Evolutionary conservation across 305 asterid species (phyloP).

Genomic region (Euphrasia arctica): DNA sequence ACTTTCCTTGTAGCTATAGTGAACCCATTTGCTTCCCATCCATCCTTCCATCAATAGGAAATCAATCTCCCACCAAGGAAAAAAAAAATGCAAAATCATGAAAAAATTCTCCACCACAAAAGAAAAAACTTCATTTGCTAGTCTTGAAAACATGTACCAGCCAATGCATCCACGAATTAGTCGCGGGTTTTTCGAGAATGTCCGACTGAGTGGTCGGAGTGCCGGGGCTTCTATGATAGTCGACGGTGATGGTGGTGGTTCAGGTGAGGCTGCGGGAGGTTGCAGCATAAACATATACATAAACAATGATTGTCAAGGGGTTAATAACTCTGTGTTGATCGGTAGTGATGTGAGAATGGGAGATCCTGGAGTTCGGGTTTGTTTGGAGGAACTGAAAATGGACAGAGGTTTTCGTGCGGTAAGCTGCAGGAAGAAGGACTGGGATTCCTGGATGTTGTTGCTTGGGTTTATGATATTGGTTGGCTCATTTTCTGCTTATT

Average conservation of each 20-base stretch:
- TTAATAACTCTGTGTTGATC: constrained; percentile 63
- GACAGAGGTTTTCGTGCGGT: constrained; percentile 42
- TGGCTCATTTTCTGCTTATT: constrained; percentile 29
- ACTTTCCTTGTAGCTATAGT: constrained; percentile 47
- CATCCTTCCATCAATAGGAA: constrained; percentile 17
- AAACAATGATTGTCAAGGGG: constrained; percentile 64
- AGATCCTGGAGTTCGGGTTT: constrained; percentile 64
- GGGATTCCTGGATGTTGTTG: constrained; percentile 33
- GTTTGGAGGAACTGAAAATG: constrained; percentile 47
- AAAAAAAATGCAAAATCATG: constrained; percentile 25
- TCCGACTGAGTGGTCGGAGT: constrained; percentile 49
- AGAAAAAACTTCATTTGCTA: constrained; percentile 20
- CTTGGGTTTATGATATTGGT: constrained; percentile 27
- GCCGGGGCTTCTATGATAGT: constrained; percentile 58
- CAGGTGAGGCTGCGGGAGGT: constrained; percentile 42
- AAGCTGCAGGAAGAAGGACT: constrained; percentile 29
- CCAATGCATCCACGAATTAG: constrained; percentile 26
- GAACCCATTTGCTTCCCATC: constrained; percentile 25
- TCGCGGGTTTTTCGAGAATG: constrained; percentile 43
- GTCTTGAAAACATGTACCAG: constrained; percentile 17
- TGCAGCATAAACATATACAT: constrained; percentile 70
- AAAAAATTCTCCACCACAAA: constrained; percentile 28
- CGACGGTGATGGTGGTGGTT: constrained; percentile 19
- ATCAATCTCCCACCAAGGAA: constrained; percentile 5
- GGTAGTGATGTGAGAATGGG: constrained; percentile 67